phyloP scores from a whole-genome alignment of 2,329 filamentous ascomycete genomes.

The Arthrobotrys iridis region DNA sequence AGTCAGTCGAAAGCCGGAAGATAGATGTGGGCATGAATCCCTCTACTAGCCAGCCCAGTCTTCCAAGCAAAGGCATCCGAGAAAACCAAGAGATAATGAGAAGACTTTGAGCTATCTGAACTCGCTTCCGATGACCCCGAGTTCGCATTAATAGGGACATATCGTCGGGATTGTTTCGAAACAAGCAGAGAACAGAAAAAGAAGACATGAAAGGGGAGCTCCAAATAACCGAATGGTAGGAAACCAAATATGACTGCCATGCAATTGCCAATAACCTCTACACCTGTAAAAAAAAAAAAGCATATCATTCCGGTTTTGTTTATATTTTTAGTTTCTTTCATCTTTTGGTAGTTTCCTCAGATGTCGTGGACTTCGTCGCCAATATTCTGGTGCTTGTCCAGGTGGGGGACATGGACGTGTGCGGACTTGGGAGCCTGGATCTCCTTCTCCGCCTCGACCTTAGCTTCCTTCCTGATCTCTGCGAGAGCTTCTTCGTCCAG shows the following conservation, averaged over 20 bases:
- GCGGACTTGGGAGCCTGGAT: conserved; percentile 32
- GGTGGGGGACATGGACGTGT: conserved; percentile 41
- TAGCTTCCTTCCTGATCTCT: conserved; percentile 39
- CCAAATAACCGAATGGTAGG: neutral
- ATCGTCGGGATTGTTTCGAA: neutral
- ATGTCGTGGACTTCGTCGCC: conserved; percentile 48
- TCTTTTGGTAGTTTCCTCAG: conserved; percentile 14
- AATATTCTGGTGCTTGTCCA: conserved; percentile 47
- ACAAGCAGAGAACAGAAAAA: neutral
- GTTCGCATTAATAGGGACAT: conserved; percentile 12
- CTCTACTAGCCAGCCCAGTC: conserved; percentile 19
- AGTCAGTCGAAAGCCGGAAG: neutral
- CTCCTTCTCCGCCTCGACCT: conserved; percentile 43
- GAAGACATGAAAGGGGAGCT: conserved; percentile 1
- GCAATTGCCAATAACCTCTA: conserved; percentile 13
- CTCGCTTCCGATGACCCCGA: conserved; percentile 29
- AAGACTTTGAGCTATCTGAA: neutral
- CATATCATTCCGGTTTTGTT: conserved; percentile 6
- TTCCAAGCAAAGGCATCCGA: neutral
- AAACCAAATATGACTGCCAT: conserved; percentile 5
- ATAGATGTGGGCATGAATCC: conserved; percentile 10
- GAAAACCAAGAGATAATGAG: neutral
- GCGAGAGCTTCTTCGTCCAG: conserved; percentile 20
- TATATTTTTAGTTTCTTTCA: neutral
- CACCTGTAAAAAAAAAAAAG: conserved; percentile 10